Evolutionary conservation across 2,329 filamentous ascomycete species (phyloP).

Genomic region (Neonectria ditissima): DNA sequence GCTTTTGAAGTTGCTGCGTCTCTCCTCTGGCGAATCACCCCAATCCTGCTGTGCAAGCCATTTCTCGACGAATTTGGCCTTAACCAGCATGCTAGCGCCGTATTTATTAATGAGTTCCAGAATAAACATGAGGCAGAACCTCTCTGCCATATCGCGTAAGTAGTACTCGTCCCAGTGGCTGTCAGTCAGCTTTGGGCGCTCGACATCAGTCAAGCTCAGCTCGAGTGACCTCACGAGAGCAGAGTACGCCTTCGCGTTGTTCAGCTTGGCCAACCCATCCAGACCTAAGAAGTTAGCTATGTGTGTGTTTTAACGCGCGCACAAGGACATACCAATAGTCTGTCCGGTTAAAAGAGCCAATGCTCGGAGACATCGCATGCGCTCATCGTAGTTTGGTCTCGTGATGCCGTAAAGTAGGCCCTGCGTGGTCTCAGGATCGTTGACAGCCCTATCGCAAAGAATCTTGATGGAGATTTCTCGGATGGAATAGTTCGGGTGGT

Average conservation of each 20-base stretch:
- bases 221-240: conserved; percentile 72
- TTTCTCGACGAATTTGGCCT: conserved; percentile 74
- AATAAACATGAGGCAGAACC: conserved; percentile 69
- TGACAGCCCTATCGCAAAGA: conserved; percentile 67
- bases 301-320: background rate
- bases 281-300: conserved; percentile 43
- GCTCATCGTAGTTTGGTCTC: conserved; percentile 67
- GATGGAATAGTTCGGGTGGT: conserved; percentile 79
- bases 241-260: conserved; percentile 63
- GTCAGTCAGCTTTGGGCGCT: conserved; percentile 65
- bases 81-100: conserved; percentile 67
- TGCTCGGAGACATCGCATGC: conserved; percentile 67
- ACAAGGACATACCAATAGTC: conserved; percentile 45
- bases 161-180: conserved; percentile 72
- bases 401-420: conserved; percentile 69
- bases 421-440: conserved; percentile 66
- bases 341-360: conserved; percentile 65
- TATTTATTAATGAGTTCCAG: conserved; percentile 70
- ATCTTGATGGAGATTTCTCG: conserved; percentile 74
- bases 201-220: conserved; percentile 62
- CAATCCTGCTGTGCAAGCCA: conserved; percentile 83
- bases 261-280: conserved; percentile 58
- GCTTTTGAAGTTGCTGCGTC: conserved; percentile 64
- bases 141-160: conserved; percentile 71
- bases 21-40: conserved; percentile 66